A percentile compares a stretch with the other conserved stretches of the same genome.
These are phyloP conservation scores for Leptomonas pyrrhocoris DNA, from an alignment of 208 protist species.

Conservation along the genomic window DNA sequence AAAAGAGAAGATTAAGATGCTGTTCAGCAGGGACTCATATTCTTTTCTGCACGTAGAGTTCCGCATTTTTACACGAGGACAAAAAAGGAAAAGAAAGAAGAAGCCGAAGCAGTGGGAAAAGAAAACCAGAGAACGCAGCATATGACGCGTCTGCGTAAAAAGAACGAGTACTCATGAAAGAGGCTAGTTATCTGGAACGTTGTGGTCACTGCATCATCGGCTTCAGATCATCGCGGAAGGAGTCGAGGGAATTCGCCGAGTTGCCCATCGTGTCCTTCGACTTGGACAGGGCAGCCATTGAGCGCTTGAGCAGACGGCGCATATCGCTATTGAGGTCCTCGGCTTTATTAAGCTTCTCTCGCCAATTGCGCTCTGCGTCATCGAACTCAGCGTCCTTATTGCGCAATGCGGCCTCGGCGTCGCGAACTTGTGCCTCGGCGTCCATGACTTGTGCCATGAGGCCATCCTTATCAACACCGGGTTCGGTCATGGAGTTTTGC, in stretches of 20 bases:
- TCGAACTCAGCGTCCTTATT: conserved; percentile 33
- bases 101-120: not conserved
- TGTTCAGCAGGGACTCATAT: no score
- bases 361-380: conserved; percentile 18
- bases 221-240: conserved; percentile 43
- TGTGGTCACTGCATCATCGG: conserved; percentile 28
- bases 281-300: conserved; percentile 35
- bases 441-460: conserved; percentile 37
- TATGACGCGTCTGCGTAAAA: not conserved
- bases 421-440: conserved; percentile 34
- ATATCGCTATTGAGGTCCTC: conserved; percentile 35
- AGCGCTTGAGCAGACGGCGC: conserved; percentile 34
- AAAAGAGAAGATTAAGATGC: no score
- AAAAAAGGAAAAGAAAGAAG: not conserved
- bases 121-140: not conserved
- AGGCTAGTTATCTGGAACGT: not conserved
- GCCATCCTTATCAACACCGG: conserved; percentile 27
- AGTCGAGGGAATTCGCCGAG: conserved; percentile 32
- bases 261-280: conserved; percentile 37
- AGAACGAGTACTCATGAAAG: not conserved
- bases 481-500: conserved; percentile 22
- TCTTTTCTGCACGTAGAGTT: no score
- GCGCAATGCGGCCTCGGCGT: conserved; percentile 18
- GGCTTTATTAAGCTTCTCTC: conserved; percentile 18
- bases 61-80: not conserved